Percentiles rank a stretch among this genome's conserved stretches.
Evolutionary conservation across 208 protist species (phyloP).

Genomic region (Herpetomonas samuelpessoai): DNA sequence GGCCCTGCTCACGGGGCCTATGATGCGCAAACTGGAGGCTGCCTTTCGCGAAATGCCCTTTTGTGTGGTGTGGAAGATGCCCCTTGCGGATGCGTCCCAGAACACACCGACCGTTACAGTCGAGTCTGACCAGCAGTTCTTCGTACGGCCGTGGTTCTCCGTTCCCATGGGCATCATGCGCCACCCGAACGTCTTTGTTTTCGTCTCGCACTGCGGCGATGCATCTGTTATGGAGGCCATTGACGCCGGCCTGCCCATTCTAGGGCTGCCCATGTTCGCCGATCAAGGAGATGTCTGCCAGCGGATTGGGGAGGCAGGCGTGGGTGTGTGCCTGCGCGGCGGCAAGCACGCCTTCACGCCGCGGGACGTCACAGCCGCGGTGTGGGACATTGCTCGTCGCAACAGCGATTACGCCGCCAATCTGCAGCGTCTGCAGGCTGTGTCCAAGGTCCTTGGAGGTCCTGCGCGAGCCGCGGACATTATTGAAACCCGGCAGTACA

Average conservation of each 20-base stretch:
- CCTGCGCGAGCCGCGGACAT: slow-evolving; percentile 40
- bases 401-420: slow-evolving; percentile 10
- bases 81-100: not conserved
- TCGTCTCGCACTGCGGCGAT: slow-evolving; percentile 52
- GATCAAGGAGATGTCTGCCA: slow-evolving; percentile 59
- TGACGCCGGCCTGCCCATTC: slow-evolving; percentile 31
- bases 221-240: slow-evolving; percentile 41
- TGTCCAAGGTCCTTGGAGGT: slow-evolving; percentile 31
- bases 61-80: slow-evolving; percentile 54
- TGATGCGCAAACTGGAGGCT: slow-evolving; percentile 18
- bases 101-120: not conserved
- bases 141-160: slow-evolving; percentile 22
- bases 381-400: slow-evolving; percentile 12
- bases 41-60: slow-evolving; percentile 25
- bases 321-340: slow-evolving; percentile 29
- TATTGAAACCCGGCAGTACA: slow-evolving; percentile 40
- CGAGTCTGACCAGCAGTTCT: slow-evolving; percentile 8
- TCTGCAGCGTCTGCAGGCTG: slow-evolving; percentile 20
- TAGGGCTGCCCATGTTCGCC: slow-evolving; percentile 50
- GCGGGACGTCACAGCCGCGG: slow-evolving; percentile 19
- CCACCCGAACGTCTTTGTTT: slow-evolving; percentile 37
- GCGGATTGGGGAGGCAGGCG: slow-evolving; percentile 35
- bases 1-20: slow-evolving; percentile 8
- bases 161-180: slow-evolving; percentile 34
- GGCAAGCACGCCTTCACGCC: slow-evolving; percentile 26